These are phyloP conservation scores for Fusarium sp. DNA, from an alignment of 2,329 filamentous ascomycete species.

Conservation along the genomic window DNA sequence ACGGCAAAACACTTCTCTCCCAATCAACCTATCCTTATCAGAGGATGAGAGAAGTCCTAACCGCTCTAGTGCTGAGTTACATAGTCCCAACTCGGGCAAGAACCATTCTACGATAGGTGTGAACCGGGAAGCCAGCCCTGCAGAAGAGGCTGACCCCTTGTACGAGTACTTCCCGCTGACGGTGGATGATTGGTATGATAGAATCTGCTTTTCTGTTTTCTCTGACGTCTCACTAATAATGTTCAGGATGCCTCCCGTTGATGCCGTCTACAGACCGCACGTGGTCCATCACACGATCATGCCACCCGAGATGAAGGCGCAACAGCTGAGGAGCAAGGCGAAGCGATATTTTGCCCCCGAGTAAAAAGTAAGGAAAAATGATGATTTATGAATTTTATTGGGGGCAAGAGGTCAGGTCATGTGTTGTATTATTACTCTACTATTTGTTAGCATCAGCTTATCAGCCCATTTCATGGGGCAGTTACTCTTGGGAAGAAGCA, in stretches of 20 bases:
- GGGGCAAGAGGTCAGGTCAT: conserved; percentile 13
- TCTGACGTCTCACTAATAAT: conserved; percentile 23
- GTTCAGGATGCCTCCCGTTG: conserved; percentile 79
- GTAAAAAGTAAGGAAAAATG: conserved; percentile 40
- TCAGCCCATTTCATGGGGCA: background rate
- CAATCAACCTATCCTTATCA: conserved; percentile 64
- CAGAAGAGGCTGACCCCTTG: conserved; percentile 81
- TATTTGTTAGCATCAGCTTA: background rate
- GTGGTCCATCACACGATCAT: conserved; percentile 88
- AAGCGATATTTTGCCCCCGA: conserved; percentile 78
- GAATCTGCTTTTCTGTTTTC: conserved; percentile 7
- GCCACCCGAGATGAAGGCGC: conserved; percentile 73
- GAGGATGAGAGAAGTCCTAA: conserved; percentile 68
- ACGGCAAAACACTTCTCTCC: conserved; percentile 47
- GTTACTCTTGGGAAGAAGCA: conserved; percentile 17
- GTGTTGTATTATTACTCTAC: conserved; percentile 27
- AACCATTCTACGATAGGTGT: conserved; percentile 47
- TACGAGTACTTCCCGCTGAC: conserved; percentile 96
- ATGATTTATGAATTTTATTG: conserved; percentile 38
- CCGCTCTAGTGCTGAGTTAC: conserved; percentile 58
- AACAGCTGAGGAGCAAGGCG: conserved; percentile 69
- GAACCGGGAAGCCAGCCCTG: conserved; percentile 63
- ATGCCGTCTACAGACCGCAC: conserved; percentile 89
- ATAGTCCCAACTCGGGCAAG: conserved; percentile 60
- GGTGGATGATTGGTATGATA: conserved; percentile 78